Percentiles rank a stretch among this genome's conserved stretches.
These are phyloP conservation scores for Xylariaceae sp. DNA, from an alignment of 2,329 filamentous ascomycete genomes.

Conservation along the genomic window DNA sequence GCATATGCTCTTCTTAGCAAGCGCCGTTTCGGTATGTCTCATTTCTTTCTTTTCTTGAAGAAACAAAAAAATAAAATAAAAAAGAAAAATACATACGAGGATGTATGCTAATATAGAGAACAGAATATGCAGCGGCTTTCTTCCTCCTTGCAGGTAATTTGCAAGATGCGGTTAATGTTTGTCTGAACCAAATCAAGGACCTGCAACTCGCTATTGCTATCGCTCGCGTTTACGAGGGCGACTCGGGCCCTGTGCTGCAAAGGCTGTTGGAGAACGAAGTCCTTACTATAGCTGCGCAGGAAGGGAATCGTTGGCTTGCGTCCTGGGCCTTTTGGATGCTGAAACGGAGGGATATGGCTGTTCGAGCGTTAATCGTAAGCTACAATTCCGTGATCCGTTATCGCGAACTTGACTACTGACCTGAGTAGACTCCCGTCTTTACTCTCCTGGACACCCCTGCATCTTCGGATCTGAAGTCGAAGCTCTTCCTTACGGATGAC, in stretches of 20 bases:
- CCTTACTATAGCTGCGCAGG: slow-evolving; percentile 66
- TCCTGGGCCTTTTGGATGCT: slow-evolving; percentile 97
- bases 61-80: too few species aligned
- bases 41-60: not conserved
- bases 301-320: slow-evolving; percentile 88
- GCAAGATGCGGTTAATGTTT: slow-evolving; percentile 78
- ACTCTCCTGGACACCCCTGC: slow-evolving; percentile 64
- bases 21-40: slow-evolving; percentile 66
- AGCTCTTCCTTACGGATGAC: slow-evolving; percentile 82
- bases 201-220: slow-evolving; percentile 86
- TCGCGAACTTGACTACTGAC: not conserved
- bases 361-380: slow-evolving; percentile 73
- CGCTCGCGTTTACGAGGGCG: slow-evolving; percentile 80
- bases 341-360: slow-evolving; percentile 72
- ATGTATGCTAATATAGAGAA: slow-evolving; percentile 2
- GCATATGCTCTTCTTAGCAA: slow-evolving; percentile 92
- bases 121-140: slow-evolving; percentile 91
- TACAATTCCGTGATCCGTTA: not conserved
- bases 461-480: slow-evolving; percentile 65
- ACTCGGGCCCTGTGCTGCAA: slow-evolving; percentile 66
- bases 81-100: not conserved
- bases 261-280: slow-evolving; percentile 75
- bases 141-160: slow-evolving; percentile 85
- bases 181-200: slow-evolving; percentile 81
- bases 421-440: slow-evolving; percentile 64